Conservation (phyloP, 2,329 filamentous ascomycete genomes). For the Plectosphaerella cucumerina region DNA sequence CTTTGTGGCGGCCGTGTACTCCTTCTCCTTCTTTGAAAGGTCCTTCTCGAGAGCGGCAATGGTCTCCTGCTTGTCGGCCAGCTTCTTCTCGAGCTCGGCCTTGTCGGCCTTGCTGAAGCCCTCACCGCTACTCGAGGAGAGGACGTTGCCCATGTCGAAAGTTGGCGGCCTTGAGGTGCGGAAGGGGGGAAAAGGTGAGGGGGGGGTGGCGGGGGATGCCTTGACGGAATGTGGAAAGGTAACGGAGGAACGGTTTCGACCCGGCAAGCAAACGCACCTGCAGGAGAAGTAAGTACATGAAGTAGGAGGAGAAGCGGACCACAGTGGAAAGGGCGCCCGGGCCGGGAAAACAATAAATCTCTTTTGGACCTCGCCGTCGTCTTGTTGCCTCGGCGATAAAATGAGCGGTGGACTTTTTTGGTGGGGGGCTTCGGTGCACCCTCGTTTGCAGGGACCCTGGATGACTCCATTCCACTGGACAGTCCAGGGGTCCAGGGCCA, state of each 20-base stretch:
- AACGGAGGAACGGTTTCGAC: no score
- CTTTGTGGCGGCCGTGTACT: conserved; percentile 24
- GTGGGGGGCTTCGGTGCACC: no score
- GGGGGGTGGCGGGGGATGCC: neutral
- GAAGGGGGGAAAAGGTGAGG: conserved; percentile 1
- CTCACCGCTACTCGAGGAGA: conserved; percentile 30
- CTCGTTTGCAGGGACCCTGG: no score
- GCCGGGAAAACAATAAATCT: neutral
- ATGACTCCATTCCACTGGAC: no score
- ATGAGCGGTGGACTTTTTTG: conserved; percentile 4
- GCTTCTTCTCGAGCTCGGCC: conserved; percentile 29
- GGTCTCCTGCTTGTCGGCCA: conserved; percentile 32
- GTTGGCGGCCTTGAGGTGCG: conserved; percentile 2
- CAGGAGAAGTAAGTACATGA: neutral
- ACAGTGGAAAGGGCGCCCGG: conserved; percentile 8
- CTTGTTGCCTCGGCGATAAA: conserved; percentile 12
- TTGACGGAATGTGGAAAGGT: no score
- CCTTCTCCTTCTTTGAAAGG: conserved; percentile 32
- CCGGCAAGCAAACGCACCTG: no score
- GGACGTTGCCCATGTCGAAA: conserved; percentile 31
- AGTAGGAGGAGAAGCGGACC: conserved; percentile 1
- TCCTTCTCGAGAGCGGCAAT: conserved; percentile 27
- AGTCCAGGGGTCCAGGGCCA: no score
- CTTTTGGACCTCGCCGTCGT: neutral
- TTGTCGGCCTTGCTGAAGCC: conserved; percentile 25